phyloP scores from a whole-genome alignment of 495 filamentous ascomycete species.

The Podospora conica region DNA sequence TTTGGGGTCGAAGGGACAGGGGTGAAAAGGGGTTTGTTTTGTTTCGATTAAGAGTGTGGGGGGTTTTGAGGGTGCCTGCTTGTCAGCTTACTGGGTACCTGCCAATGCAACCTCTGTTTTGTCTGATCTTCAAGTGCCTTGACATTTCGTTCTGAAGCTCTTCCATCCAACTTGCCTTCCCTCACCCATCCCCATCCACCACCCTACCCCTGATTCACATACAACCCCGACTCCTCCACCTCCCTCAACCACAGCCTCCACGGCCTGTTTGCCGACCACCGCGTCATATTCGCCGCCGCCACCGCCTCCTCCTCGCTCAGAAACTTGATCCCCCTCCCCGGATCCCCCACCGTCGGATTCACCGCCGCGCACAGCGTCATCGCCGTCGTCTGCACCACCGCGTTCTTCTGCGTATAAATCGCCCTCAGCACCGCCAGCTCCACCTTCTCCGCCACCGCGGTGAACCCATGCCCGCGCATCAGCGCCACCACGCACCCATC shows the following conservation, averaged over 20 bases:
- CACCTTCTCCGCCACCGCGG: slow-evolving; percentile 31
- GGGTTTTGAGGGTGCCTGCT: neutral
- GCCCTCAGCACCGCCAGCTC: slow-evolving; percentile 37
- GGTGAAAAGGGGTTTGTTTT: neutral
- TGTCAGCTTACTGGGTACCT: neutral
- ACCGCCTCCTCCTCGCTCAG: slow-evolving; percentile 26
- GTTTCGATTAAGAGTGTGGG: neutral
- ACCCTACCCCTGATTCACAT: slow-evolving; percentile 17
- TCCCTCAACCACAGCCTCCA: slow-evolving; percentile 43
- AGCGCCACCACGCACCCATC: slow-evolving; percentile 35
- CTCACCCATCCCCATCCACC: neutral
- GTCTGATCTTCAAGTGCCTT: neutral
- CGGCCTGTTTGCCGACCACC: slow-evolving; percentile 23
- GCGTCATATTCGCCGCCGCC: slow-evolving; percentile 19
- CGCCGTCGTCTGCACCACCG: slow-evolving; percentile 34
- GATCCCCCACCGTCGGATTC: neutral
- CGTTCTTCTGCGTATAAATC: slow-evolving; percentile 44
- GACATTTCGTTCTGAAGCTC: neutral
- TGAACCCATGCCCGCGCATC: slow-evolving; percentile 48
- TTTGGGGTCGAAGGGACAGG: neutral
- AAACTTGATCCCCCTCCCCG: slow-evolving; percentile 14
- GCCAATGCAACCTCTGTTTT: neutral
- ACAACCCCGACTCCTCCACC: slow-evolving; percentile 31
- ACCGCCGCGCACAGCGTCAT: slow-evolving; percentile 16
- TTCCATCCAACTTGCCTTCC: neutral